Evolutionary conservation across 768 basidiomycete species (phyloP).

Genomic region (Dentipellis fragilis): DNA sequence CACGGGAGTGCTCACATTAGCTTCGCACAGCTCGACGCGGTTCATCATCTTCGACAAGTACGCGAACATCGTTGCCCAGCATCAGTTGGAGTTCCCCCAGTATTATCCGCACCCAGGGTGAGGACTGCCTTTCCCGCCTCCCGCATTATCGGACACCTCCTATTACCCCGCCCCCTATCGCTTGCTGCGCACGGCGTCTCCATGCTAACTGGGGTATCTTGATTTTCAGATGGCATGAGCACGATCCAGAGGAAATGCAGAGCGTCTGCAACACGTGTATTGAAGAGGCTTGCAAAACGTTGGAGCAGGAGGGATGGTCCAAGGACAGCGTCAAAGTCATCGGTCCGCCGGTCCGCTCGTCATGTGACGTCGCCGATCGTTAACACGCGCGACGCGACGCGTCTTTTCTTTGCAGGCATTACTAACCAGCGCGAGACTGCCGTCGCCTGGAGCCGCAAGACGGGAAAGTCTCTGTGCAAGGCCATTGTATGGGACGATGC

Average conservation of each 20-base stretch:
- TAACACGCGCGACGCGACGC: constrained; percentile 3
- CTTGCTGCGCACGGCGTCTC: background rate
- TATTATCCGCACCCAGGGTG: constrained; percentile 85
- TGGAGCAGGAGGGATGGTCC: constrained; percentile 70
- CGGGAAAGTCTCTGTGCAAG: constrained; percentile 79
- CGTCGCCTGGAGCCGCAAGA: constrained; percentile 84
- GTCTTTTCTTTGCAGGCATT: constrained; percentile 49
- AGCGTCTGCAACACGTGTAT: constrained; percentile 69
- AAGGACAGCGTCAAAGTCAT: constrained; percentile 84
- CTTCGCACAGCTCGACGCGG: constrained; percentile 61
- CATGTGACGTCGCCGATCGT: background rate
- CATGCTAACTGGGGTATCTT: background rate
- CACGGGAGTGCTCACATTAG: constrained; percentile 1
- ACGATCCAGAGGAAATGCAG: constrained; percentile 79
- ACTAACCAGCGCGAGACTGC: constrained; percentile 98
- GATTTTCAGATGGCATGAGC: constrained; percentile 80
- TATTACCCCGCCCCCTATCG: background rate
- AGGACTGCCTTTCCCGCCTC: background rate
- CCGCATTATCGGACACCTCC: background rate
- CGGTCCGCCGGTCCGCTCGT: constrained; percentile 39
- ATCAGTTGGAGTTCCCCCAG: constrained; percentile 90
- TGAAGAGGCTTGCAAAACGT: constrained; percentile 50
- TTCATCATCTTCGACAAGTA: constrained; percentile 86
- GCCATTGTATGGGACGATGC: constrained; percentile 97
- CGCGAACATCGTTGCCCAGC: constrained; percentile 80